These are phyloP conservation scores for Neohortaea acidophila DNA, from an alignment of 495 filamentous ascomycete genomes.

Conservation along the genomic window DNA sequence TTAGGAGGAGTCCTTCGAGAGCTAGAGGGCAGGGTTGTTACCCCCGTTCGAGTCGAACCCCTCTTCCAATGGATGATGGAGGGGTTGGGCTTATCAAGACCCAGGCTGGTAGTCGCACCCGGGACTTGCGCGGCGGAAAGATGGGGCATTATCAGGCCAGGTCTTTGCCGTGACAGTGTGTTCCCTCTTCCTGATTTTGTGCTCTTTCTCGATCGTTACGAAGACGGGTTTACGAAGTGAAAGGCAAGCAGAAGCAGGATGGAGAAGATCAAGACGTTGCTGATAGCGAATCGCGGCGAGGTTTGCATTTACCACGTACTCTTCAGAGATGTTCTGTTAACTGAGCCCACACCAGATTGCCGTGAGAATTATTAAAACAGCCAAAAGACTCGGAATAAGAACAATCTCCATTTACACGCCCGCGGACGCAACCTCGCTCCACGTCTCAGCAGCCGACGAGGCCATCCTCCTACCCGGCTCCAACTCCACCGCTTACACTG, in stretches of 20 bases:
- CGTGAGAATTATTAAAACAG: slow-evolving; percentile 21
- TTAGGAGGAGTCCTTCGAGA: too few species aligned
- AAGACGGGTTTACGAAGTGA: too few species aligned
- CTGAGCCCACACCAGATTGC: slow-evolving; percentile 3
- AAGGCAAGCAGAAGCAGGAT: slow-evolving; percentile 6
- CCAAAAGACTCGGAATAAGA: slow-evolving; percentile 27
- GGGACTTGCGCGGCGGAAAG: too few species aligned
- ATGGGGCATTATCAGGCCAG: too few species aligned
- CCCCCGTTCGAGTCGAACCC: too few species aligned
- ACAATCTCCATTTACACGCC: slow-evolving; percentile 42
- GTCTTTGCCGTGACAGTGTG: too few species aligned
- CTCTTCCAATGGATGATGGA: too few species aligned
- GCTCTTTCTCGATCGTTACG: too few species aligned
- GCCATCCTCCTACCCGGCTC: slow-evolving; percentile 34
- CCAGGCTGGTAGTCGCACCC: too few species aligned
- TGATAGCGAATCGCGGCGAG: slow-evolving; percentile 40
- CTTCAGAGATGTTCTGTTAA: not conserved
- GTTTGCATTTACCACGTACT: not conserved
- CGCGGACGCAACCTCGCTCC: slow-evolving; percentile 38
- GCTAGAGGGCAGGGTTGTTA: too few species aligned
- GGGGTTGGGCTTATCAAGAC: too few species aligned
- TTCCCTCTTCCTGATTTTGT: too few species aligned
- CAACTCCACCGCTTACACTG: slow-evolving; percentile 33
- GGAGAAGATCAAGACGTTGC: slow-evolving; percentile 20
- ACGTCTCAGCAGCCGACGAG: slow-evolving; percentile 39